These are phyloP conservation scores for Fusarium sp. DNA, from an alignment of 2,329 filamentous ascomycete species.

Conservation along the genomic window DNA sequence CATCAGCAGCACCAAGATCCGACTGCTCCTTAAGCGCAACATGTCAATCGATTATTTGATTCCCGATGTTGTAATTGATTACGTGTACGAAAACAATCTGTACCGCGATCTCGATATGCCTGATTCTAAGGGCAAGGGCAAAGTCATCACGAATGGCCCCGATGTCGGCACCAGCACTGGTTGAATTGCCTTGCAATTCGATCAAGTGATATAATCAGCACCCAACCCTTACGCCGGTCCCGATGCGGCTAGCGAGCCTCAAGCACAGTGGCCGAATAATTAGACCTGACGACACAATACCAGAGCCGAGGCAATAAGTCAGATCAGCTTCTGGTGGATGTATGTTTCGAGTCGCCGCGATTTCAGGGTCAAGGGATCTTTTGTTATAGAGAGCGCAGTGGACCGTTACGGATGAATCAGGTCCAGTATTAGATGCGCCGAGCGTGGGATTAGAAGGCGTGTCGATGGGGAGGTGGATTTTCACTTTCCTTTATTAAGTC, in stretches of 20 bases:
- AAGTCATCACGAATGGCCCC: conserved; percentile 18
- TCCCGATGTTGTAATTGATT: conserved; percentile 79
- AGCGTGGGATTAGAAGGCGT: conserved; percentile 29
- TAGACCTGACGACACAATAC: conserved; percentile 24
- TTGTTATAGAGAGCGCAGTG: conserved; percentile 30
- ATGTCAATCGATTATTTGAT: conserved; percentile 83
- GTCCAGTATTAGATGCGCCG: conserved; percentile 23
- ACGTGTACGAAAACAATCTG: conserved; percentile 76
- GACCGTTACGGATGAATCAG: conserved; percentile 10
- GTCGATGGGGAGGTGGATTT: conserved; percentile 35
- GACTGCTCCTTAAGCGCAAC: conserved; percentile 81
- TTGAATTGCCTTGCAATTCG: conserved; percentile 34
- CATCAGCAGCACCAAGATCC: conserved; percentile 83
- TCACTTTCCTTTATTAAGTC: conserved; percentile 40
- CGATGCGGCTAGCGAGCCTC: conserved; percentile 17
- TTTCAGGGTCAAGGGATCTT: conserved; percentile 24
- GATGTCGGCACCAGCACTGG: conserved; percentile 48
- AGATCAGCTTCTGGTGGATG: conserved; percentile 18
- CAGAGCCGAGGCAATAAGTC: conserved; percentile 20
- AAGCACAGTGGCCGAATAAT: conserved; percentile 8
- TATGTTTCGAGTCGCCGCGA: conserved; percentile 27
- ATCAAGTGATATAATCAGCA: conserved; percentile 23
- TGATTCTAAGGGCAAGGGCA: conserved; percentile 47
- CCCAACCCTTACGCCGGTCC: conserved; percentile 9
- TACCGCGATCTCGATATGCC: conserved; percentile 66